Conservation (phyloP, 345 rosid genomes). For the Barbarea vulgaris region DNA sequence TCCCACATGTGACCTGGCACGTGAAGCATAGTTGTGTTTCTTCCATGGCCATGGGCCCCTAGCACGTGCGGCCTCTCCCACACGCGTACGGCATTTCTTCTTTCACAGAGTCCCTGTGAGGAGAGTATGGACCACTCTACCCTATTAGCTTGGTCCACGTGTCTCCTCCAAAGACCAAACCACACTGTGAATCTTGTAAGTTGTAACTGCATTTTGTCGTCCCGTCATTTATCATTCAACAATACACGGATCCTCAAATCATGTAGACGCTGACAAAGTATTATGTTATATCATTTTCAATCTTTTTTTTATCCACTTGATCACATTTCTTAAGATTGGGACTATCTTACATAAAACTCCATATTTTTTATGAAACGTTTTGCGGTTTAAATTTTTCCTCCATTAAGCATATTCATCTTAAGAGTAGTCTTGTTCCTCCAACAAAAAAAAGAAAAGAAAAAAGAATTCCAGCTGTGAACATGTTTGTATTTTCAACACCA, state of each 20-base stretch:
- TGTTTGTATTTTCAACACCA: neutral
- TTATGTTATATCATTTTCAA: constrained; percentile 29
- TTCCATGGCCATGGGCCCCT: constrained; percentile 32
- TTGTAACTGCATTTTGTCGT: constrained; percentile 28
- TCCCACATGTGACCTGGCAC: constrained; percentile 43
- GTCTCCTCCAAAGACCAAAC: constrained; percentile 27
- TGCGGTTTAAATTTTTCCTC: neutral
- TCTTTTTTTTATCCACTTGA: constrained; percentile 22
- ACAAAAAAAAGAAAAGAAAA: too few species aligned
- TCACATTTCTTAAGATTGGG: neutral
- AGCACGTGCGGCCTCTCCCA: constrained; percentile 38
- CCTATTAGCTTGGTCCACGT: constrained; percentile 28
- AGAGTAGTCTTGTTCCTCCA: neutral
- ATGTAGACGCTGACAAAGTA: constrained; percentile 27
- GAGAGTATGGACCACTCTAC: constrained; percentile 32
- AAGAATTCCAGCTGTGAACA: neutral
- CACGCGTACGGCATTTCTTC: constrained; percentile 42
- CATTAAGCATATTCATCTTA: neutral
- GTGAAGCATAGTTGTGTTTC: constrained; percentile 29
- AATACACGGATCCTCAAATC: constrained; percentile 16
- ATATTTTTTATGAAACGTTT: neutral
- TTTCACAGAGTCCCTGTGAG: neutral
- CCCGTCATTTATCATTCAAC: constrained; percentile 34
- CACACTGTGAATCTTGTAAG: constrained; percentile 22
- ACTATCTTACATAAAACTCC: neutral